phyloP scores from a whole-genome alignment of 169 alveolate genomes.

The Plasmodium berghei region DNA sequence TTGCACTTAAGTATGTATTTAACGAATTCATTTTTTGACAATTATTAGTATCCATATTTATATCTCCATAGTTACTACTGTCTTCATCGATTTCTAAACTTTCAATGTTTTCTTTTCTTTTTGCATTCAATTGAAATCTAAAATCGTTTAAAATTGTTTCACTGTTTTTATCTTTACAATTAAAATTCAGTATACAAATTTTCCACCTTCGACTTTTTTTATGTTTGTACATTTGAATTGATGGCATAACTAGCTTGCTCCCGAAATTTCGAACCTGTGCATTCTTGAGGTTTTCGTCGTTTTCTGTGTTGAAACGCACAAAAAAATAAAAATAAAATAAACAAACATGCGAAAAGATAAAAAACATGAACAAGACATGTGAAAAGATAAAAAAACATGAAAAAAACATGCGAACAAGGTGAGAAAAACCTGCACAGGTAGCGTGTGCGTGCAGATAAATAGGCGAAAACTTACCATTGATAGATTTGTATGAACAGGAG shows the following conservation, averaged over 20 bases:
- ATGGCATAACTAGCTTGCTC: constrained; percentile 28
- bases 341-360: not conserved
- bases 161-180: constrained; percentile 23
- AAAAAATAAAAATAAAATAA: not conserved
- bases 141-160: constrained; percentile 46
- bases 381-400: not conserved
- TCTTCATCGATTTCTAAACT: constrained; percentile 8
- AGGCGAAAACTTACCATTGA: constrained; percentile 18
- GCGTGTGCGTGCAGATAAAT: not conserved
- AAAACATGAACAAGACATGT: not conserved
- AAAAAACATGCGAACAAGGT: not conserved
- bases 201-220: constrained; percentile 23
- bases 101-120: constrained; percentile 24
- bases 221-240: constrained; percentile 21
- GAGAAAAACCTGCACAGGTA: not conserved
- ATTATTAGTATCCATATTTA: constrained; percentile 5
- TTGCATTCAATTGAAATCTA: constrained; percentile 47
- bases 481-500: constrained; percentile 29
- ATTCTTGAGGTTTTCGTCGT: constrained; percentile 15
- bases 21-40: constrained; percentile 9
- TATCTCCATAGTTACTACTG: constrained; percentile 19
- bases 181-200: constrained; percentile 33
- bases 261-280: constrained; percentile 36
- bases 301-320: not conserved
- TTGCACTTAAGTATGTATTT: constrained; percentile 22